phyloP scores from a whole-genome alignment of 2,329 filamentous ascomycete species.

The Hypoxylon sp. region DNA sequence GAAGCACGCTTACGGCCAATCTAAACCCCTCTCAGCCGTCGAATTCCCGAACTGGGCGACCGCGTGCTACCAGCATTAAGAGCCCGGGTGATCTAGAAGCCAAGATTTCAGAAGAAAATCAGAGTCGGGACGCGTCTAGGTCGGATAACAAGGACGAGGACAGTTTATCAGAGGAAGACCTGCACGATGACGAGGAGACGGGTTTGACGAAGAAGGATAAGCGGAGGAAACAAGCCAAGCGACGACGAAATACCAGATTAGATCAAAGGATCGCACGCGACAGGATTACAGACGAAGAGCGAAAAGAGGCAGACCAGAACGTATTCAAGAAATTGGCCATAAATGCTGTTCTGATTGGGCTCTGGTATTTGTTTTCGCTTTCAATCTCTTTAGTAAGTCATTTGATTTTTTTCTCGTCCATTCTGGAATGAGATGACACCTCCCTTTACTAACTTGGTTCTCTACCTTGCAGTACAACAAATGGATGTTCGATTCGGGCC shows the following conservation, averaged over 20 bases:
- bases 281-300: conserved; percentile 78
- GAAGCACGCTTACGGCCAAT: conserved; percentile 68
- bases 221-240: conserved; percentile 75
- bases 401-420: neutral
- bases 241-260: conserved; percentile 75
- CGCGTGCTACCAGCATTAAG: conserved; percentile 50
- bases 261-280: conserved; percentile 78
- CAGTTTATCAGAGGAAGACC: conserved; percentile 77
- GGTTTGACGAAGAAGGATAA: conserved; percentile 83
- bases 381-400: conserved; percentile 87
- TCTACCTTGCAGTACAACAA: conserved; percentile 86
- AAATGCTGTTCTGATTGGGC: conserved; percentile 84
- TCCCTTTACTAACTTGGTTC: conserved; percentile 49
- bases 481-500: conserved; percentile 95
- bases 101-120: conserved; percentile 64
- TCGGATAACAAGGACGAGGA: conserved; percentile 62
- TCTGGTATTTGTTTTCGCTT: conserved; percentile 94
- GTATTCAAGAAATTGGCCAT: conserved; percentile 78
- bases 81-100: conserved; percentile 57
- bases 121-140: conserved; percentile 46
- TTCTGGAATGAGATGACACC: conserved; percentile 5
- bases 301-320: conserved; percentile 80
- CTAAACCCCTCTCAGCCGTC: conserved; percentile 48
- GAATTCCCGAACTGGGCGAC: conserved; percentile 45
- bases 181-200: conserved; percentile 90